Evolutionary conservation across 192 early-diverging fungal species (phyloP), one percentile per base, ranked within the genome.

Genomic region (Rhizophagus prolifer): DNA sequence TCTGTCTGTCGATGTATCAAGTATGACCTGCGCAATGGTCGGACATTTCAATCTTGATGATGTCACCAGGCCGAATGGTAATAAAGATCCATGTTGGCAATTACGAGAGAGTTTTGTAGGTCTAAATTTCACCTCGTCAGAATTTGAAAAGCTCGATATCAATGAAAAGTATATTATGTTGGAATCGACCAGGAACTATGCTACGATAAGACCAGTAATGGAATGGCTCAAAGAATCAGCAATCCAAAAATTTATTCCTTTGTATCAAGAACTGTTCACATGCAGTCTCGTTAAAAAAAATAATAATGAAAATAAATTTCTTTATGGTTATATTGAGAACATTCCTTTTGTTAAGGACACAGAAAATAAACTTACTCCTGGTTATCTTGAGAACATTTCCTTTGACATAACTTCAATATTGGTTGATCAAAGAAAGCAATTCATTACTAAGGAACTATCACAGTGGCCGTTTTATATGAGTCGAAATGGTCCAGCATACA

Each of bases 331-430:
- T 31, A 1, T 31, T 31, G 31, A 3, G 3, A 31, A 38, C 36
- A 6, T 38, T 38, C 36, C 36, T 38, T 0, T 38, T 6, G 36
- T 38, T 38, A 38, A 38, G 36, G 36, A 38, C 7, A 38, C 36
- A 8, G 36, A 38, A 38, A 38, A 30, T 12, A 36, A 31, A 12
- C 16, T 9, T 23, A 38, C 9, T 6, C 68, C 68, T 8, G 23
- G 16, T 14, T 76, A 76, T 21, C 25, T 76, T 6, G 28, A 66
- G 19, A 46, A 41, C 1, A 16, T 70, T 9, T 31, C 25, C 12
- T 36, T 76, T 34, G 63, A 76, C 47, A 30, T 76, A 21, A 30
- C 74, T 19, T 70, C 62, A 19, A 63, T 76, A 5, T 30, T 76
- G 68, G 31, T 26, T 2, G 19, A 62, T 26, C 23, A 62, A 26